Percentiles rank a stretch among this genome's conserved stretches.
phyloP scores from a whole-genome alignment of 2,329 filamentous ascomycete species.

The Pleoardoris graminearum region DNA sequence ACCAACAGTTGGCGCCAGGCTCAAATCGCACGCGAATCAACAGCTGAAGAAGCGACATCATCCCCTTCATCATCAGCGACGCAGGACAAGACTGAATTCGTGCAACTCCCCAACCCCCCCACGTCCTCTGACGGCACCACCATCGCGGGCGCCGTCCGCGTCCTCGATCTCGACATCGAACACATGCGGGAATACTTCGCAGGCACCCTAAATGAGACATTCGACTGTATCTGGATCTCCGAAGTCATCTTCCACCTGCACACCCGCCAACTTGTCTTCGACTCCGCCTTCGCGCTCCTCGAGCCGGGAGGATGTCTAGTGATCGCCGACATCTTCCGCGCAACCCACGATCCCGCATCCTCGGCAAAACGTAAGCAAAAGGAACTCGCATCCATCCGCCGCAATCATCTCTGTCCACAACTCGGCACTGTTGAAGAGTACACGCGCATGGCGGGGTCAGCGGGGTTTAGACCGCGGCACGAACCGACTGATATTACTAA shows the following conservation, averaged over 20 bases:
- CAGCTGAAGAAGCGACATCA: background rate
- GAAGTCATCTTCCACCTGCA: constrained; percentile 4
- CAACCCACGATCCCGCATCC: background rate
- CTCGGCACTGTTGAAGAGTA: background rate
- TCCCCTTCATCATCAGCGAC: background rate
- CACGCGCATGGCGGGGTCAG: background rate
- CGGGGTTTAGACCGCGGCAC: background rate
- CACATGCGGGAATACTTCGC: background rate
- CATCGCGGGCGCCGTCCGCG: background rate
- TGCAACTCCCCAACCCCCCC: background rate
- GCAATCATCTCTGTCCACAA: constrained; percentile 1
- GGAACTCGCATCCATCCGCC: background rate
- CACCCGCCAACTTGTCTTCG: background rate
- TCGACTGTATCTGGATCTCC: constrained; percentile 1
- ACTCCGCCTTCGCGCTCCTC: background rate
- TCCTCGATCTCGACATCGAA: background rate
- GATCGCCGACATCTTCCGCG: background rate
- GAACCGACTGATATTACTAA: background rate
- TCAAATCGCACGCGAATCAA: background rate
- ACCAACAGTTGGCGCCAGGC: background rate
- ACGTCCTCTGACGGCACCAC: background rate
- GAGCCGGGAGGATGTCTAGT: background rate
- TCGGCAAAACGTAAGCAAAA: background rate
- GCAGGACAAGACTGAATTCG: background rate
- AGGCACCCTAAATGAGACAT: background rate